Evolutionary conservation across 768 basidiomycete genomes (phyloP).

Genomic region (Suillus brevipes): DNA sequence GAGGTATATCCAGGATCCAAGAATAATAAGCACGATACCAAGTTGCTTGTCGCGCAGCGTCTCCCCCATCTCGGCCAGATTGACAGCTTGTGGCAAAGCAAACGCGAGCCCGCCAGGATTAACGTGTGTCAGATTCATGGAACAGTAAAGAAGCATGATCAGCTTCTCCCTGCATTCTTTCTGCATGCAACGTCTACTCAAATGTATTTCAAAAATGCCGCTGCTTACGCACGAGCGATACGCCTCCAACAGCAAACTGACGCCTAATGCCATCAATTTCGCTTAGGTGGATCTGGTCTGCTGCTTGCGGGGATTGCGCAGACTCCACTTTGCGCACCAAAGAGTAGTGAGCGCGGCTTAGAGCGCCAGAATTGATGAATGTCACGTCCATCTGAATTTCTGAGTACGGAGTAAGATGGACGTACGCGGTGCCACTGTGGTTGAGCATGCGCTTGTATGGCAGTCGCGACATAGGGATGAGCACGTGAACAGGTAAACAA

Average conservation of each 20-base stretch:
- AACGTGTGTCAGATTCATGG: constrained; percentile 47
- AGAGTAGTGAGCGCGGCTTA: constrained; percentile 72
- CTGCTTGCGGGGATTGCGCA: constrained; percentile 53
- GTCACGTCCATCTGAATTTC: constrained; percentile 73
- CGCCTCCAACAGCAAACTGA: constrained; percentile 43
- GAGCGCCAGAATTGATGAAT: constrained; percentile 75
- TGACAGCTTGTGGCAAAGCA: constrained; percentile 75
- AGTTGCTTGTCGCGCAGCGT: constrained; percentile 64
- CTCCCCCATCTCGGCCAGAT: constrained; percentile 68
- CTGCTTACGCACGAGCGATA: constrained; percentile 52
- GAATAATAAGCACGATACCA: constrained; percentile 40
- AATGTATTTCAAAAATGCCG: constrained; percentile 8
- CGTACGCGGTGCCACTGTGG: neutral
- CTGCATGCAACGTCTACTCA: constrained; percentile 36
- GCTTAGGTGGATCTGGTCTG: constrained; percentile 57
- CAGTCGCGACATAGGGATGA: constrained; percentile 3
- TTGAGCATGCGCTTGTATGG: constrained; percentile 15
- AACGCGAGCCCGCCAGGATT: constrained; percentile 56
- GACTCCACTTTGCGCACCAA: constrained; percentile 74
- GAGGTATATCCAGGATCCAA: neutral
- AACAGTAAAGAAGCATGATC: constrained; percentile 70
- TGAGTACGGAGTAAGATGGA: constrained; percentile 2
- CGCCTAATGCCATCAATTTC: constrained; percentile 61
- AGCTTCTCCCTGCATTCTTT: constrained; percentile 65
- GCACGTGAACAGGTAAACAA: constrained; percentile 9